These are phyloP conservation scores for Epichloe glyceriae DNA, from an alignment of 2,329 filamentous ascomycete species.

Conservation along the genomic window DNA sequence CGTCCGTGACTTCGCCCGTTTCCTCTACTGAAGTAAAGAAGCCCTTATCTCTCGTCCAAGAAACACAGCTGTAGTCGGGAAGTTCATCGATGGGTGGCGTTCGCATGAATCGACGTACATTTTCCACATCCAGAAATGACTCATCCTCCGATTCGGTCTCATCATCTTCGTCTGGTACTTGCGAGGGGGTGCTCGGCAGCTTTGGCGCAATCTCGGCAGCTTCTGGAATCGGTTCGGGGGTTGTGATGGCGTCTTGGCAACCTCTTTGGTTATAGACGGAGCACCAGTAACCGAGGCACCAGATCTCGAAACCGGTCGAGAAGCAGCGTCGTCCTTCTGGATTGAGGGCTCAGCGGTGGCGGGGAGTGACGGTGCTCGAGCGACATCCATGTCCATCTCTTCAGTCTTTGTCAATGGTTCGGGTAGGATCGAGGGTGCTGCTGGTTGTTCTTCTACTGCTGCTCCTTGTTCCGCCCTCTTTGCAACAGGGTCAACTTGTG, in stretches of 20 bases:
- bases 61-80: conserved; percentile 31
- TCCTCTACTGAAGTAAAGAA: conserved; percentile 29
- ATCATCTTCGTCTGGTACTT: conserved; percentile 35
- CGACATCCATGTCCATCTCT: conserved; percentile 27
- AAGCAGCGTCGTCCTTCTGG: not conserved
- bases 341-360: not conserved
- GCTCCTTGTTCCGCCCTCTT: not conserved
- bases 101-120: conserved; percentile 35
- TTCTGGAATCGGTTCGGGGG: conserved; percentile 11
- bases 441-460: not conserved
- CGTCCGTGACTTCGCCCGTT: conserved; percentile 25
- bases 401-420: conserved; percentile 21
- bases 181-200: conserved; percentile 34
- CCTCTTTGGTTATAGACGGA: not conserved
- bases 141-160: conserved; percentile 43
- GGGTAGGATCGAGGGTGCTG: not conserved
- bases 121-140: conserved; percentile 34
- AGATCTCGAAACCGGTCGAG: conserved; percentile 4
- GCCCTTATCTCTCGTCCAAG: conserved; percentile 35
- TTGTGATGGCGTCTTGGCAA: not conserved
- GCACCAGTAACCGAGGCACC: conserved; percentile 1
- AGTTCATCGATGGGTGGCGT: conserved; percentile 44
- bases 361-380: not conserved
- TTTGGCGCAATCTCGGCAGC: conserved; percentile 20
- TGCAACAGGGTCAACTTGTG: not conserved